A percentile compares a stretch with the other conserved stretches of the same genome.
phyloP scores from a whole-genome alignment of 257 asterid species.

The Ophiorrhiza pumila region DNA sequence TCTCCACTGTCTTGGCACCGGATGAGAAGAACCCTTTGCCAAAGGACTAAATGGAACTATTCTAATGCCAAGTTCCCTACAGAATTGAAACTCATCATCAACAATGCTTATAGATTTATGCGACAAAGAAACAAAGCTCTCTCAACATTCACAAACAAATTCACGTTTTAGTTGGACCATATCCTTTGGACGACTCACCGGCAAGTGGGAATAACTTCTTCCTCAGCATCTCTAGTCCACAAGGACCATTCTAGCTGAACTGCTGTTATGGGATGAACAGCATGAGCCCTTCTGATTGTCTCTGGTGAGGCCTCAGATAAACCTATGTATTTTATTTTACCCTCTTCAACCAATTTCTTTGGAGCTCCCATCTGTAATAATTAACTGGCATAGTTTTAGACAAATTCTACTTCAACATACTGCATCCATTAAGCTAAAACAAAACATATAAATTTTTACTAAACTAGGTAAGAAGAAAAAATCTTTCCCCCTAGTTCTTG shows the following conservation, averaged over 20 bases:
- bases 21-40: constrained; percentile 31
- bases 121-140: not conserved
- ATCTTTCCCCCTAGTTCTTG: not conserved
- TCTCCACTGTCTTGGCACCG: constrained; percentile 22
- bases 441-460: not conserved
- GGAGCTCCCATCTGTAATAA: constrained; percentile 27
- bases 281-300: constrained; percentile 42
- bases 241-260: constrained; percentile 39
- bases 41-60: constrained; percentile 35
- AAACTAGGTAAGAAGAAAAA: not conserved
- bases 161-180: not conserved
- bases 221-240: constrained; percentile 39
- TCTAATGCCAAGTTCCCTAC: constrained; percentile 38
- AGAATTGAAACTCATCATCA: not conserved
- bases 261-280: constrained; percentile 37
- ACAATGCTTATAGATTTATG: not conserved
- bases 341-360: constrained; percentile 39
- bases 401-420: not conserved
- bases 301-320: constrained; percentile 37
- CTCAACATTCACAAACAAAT: not conserved
- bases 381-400: not conserved
- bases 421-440: too few relatives aligned
- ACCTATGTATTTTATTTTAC: constrained; percentile 32
- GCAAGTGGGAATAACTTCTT: constrained; percentile 34
- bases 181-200: constrained; percentile 10